Conservation (phyloP, 2,329 filamentous ascomycete species). For the Lasiodiplodia gonubiensis region DNA sequence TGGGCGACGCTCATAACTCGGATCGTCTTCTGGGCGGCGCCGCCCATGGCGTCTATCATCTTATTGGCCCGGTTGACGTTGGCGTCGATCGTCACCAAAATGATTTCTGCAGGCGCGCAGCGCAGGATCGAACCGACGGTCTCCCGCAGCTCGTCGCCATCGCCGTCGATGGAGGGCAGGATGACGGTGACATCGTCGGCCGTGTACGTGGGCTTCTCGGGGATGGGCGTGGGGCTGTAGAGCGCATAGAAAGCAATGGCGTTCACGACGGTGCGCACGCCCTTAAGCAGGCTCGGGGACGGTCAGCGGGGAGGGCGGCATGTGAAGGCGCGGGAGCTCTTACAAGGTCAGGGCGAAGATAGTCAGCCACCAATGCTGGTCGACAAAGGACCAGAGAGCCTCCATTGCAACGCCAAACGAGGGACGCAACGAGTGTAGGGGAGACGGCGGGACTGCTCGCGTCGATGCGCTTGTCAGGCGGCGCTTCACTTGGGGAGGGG, state of each 20-base stretch:
- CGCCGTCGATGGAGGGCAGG: slow-evolving; percentile 88
- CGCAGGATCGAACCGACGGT: slow-evolving; percentile 79
- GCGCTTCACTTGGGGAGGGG: slow-evolving; percentile 21
- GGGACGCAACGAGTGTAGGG: slow-evolving; percentile 28
- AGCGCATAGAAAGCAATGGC: slow-evolving; percentile 78
- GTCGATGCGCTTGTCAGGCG: slow-evolving; percentile 25
- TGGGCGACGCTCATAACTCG: slow-evolving; percentile 78
- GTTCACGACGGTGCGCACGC: slow-evolving; percentile 84
- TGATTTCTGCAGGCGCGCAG: slow-evolving; percentile 72
- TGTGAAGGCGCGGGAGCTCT: slow-evolving; percentile 3
- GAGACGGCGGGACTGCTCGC: slow-evolving; percentile 24
- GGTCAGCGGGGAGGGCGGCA: slow-evolving; percentile 1
- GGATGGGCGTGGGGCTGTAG: slow-evolving; percentile 84
- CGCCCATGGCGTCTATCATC: slow-evolving; percentile 55
- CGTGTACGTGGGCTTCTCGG: slow-evolving; percentile 78
- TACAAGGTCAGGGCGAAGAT: slow-evolving; percentile 28
- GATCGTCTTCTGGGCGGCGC: slow-evolving; percentile 61
- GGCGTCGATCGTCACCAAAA: slow-evolving; percentile 85
- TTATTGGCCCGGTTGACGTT: slow-evolving; percentile 72
- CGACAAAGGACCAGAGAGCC: slow-evolving; percentile 29
- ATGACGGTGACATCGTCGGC: slow-evolving; percentile 90
- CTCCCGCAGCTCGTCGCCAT: slow-evolving; percentile 79
- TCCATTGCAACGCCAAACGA: slow-evolving; percentile 30
- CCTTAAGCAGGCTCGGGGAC: slow-evolving; percentile 77
- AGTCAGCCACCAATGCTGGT: slow-evolving; percentile 30